These are phyloP conservation scores for Teratosphaeria gauchensis DNA, from an alignment of 2,329 filamentous ascomycete genomes.

Conservation along the genomic window DNA sequence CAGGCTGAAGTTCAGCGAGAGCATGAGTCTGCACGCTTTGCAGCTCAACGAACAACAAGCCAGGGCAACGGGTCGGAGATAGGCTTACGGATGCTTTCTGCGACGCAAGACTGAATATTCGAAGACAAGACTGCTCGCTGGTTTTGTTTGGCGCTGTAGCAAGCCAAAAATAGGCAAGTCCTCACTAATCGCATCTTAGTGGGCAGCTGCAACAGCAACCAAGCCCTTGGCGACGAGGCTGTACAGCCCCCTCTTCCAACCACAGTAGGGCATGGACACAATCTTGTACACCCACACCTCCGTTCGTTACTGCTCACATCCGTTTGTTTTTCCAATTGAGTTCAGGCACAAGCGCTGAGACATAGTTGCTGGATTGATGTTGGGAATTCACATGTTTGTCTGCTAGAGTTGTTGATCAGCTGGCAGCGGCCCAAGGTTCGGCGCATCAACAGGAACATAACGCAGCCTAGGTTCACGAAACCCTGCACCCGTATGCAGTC, in stretches of 20 bases:
- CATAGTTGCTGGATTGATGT: background rate
- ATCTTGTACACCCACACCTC: background rate
- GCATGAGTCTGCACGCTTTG: background rate
- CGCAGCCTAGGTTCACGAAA: background rate
- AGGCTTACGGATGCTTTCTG: too few relatives aligned
- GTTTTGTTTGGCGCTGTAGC: too few relatives aligned
- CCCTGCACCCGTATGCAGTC: background rate
- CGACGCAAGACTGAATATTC: too few relatives aligned
- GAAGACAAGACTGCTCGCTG: too few relatives aligned
- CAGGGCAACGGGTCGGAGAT: too few relatives aligned
- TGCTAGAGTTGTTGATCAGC: background rate
- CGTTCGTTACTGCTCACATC: background rate
- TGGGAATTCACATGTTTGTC: background rate
- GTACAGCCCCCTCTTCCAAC: background rate
- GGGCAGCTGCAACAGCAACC: background rate
- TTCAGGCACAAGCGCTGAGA: background rate
- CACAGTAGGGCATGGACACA: background rate
- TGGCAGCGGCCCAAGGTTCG: background rate
- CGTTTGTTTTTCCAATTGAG: background rate
- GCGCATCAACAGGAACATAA: background rate
- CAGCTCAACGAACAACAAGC: too few relatives aligned
- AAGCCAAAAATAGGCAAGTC: too few relatives aligned
- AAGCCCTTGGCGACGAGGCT: background rate
- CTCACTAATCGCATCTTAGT: background rate
- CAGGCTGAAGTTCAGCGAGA: background rate